Percentiles rank a stretch among this genome's conserved stretches.
phyloP scores from a whole-genome alignment of 495 filamentous ascomycete species.

The Delitschia confertaspora region DNA sequence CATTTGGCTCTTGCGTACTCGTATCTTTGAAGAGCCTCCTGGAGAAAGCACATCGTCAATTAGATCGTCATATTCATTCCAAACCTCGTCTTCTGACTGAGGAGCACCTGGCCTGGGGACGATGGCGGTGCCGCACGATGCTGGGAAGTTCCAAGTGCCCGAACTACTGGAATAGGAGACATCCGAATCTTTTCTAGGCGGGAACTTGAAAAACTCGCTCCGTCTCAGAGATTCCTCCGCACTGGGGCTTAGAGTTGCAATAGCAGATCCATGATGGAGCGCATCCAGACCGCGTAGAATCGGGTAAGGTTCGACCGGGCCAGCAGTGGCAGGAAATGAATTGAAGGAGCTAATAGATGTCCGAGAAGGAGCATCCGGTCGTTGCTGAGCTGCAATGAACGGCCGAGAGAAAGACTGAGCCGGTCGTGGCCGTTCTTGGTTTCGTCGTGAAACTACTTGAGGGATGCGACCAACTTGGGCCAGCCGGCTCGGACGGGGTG shows the following conservation, averaged over 20 bases:
- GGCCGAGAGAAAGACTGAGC: slow-evolving; percentile 81
- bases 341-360: slow-evolving; percentile 12
- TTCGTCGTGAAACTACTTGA: slow-evolving; percentile 64
- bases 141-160: slow-evolving; percentile 44
- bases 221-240: slow-evolving; percentile 17
- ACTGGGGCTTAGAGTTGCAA: slow-evolving; percentile 20
- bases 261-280: slow-evolving; percentile 16
- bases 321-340: slow-evolving; percentile 11
- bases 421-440: slow-evolving; percentile 58
- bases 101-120: slow-evolving; percentile 49
- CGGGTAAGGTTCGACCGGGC: slow-evolving; percentile 19
- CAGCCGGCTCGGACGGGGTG: slow-evolving; percentile 40
- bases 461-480: slow-evolving; percentile 87
- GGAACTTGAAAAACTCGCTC: slow-evolving; percentile 62
- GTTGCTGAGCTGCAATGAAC: slow-evolving; percentile 45
- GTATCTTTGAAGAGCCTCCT: slow-evolving; percentile 1
- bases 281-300: slow-evolving; percentile 23
- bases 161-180: slow-evolving; percentile 62
- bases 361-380: slow-evolving; percentile 31
- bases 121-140: slow-evolving; percentile 48
- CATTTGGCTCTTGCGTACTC: not conserved
- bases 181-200: slow-evolving; percentile 60
- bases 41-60: slow-evolving; percentile 63
- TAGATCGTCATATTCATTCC: slow-evolving; percentile 90
- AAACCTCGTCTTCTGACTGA: slow-evolving; percentile 76